Evolutionary conservation across 495 filamentous ascomycete species (phyloP).

Genomic region (Lepraria neglecta): DNA sequence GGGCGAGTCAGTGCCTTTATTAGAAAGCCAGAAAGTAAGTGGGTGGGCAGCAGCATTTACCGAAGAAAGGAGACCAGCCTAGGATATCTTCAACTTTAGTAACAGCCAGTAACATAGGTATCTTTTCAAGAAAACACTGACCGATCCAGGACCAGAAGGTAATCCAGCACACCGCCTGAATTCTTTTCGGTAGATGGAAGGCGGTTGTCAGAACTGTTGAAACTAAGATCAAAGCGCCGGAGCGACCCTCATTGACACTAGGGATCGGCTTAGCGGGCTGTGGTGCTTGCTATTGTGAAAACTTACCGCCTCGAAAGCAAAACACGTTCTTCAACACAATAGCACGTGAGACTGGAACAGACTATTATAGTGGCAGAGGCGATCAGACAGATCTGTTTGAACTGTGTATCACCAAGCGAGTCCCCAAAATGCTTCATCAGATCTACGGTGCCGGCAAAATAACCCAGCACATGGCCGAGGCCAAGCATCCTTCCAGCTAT

Average conservation of each 20-base stretch:
- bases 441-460: constrained; percentile 75
- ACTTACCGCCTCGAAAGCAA: constrained; percentile 60
- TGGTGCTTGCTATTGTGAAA: no score
- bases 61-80: constrained; percentile 68
- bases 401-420: constrained; percentile 75
- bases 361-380: constrained; percentile 63
- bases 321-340: constrained; percentile 75
- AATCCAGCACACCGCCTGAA: constrained; percentile 82
- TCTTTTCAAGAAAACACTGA: constrained; percentile 12
- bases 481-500: constrained; percentile 80
- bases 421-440: constrained; percentile 67
- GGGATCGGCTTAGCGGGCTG: no score
- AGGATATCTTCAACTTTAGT: background rate
- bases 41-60: background rate
- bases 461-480: constrained; percentile 78
- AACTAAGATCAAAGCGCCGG: constrained; percentile 42
- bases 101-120: no score
- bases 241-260: background rate
- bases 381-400: constrained; percentile 86
- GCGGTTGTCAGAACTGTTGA: constrained; percentile 52
- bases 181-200: constrained; percentile 68
- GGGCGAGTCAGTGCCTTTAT: background rate
- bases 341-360: constrained; percentile 66
- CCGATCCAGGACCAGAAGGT: constrained; percentile 94
- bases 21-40: background rate